Conservation (phyloP, 106 monocot species). For the Acanthochlamys bracteata region DNA sequence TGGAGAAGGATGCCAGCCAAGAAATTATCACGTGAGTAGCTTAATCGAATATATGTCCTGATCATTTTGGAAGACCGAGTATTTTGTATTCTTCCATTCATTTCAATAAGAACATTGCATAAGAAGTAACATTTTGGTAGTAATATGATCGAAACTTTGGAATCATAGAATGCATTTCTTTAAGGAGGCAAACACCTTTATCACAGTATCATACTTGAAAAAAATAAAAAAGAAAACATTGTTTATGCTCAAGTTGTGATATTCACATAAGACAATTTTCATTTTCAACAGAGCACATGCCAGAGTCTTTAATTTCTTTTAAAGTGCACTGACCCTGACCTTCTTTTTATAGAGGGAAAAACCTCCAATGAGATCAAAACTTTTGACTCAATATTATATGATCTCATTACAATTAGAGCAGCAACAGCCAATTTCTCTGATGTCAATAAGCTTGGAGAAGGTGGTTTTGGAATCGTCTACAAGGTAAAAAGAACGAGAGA, state of each 20-base stretch:
- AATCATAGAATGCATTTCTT: no score
- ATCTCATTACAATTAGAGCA: background rate
- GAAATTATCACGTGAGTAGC: constrained; percentile 1
- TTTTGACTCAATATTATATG: background rate
- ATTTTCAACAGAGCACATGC: no score
- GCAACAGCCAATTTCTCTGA: constrained; percentile 7
- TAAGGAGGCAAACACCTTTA: no score
- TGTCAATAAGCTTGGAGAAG: constrained; percentile 10
- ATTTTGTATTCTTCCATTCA: no score
- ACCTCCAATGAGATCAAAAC: background rate
- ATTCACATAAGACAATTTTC: no score
- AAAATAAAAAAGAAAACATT: no score
- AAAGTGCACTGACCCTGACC: background rate
- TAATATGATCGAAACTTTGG: no score
- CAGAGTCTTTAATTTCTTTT: background rate
- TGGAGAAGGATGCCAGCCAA: background rate
- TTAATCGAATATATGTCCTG: background rate
- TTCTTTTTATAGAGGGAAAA: background rate
- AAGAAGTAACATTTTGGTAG: no score
- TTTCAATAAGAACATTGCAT: no score
- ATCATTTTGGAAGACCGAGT: background rate
- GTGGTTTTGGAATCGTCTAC: constrained; percentile 3
- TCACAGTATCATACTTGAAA: no score
- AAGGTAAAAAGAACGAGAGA: constrained; percentile 1
- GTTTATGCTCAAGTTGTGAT: no score